Evolutionary conservation across 306 rosid genomes (phyloP).

Genomic region (cucumber (Cucumis sativus)): DNA sequence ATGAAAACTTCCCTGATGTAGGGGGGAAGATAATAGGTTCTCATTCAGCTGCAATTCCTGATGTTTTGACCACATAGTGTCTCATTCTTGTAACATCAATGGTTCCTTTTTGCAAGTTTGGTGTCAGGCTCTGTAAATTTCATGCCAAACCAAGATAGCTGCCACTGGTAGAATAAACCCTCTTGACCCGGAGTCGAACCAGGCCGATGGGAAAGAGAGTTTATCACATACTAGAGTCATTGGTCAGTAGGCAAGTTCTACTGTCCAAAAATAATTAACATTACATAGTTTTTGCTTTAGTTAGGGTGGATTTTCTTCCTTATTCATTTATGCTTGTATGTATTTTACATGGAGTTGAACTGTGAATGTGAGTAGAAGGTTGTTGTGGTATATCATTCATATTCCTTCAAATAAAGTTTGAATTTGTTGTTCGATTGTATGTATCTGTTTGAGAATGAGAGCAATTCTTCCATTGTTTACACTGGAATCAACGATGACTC

Average conservation of each 20-base stretch:
- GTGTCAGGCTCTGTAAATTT: not conserved
- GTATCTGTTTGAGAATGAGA: not conserved
- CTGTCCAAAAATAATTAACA: not conserved
- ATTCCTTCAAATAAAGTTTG: not conserved
- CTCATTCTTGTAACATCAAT: not conserved
- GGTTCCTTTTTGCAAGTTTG: not conserved
- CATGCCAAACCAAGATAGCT: not conserved
- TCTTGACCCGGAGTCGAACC: not conserved
- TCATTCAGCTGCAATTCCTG: slow-evolving; percentile 47
- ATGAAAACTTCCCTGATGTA: slow-evolving; percentile 68
- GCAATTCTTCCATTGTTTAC: not conserved
- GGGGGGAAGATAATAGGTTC: slow-evolving; percentile 68
- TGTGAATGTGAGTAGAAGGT: not conserved
- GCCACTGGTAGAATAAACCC: not conserved
- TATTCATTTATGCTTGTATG: not conserved
- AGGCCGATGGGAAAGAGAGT: not conserved
- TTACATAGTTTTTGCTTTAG: not conserved
- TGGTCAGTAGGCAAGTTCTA: not conserved
- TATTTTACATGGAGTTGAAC: not conserved
- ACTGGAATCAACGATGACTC: not conserved
- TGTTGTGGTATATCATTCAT: not conserved
- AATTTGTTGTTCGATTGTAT: not conserved
- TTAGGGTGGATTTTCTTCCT: not conserved
- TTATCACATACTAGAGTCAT: not conserved
- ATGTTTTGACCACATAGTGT: slow-evolving; percentile 54